Evolutionary conservation across 2,329 filamentous ascomycete species (phyloP), one percentile per base, ranked within the genome.

Genomic region (Ilyonectria robusta): DNA sequence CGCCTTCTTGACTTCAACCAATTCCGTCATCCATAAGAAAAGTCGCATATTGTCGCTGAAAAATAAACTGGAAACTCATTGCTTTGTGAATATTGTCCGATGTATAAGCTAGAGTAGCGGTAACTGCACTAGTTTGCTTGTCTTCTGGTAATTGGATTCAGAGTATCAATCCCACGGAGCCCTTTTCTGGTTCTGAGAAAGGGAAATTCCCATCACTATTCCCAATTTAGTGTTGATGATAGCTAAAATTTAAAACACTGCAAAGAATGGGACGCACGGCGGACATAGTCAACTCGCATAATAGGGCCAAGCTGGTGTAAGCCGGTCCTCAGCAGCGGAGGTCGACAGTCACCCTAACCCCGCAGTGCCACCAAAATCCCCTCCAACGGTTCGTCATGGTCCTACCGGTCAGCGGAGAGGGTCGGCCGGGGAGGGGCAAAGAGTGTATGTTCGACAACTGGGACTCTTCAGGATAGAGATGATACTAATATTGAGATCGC

Each of bases 301-400:
- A 5, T 6, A 47, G n/a, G n/a, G 21, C 19, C 2, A 21, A 19
- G 19, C 44, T 4, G 11, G 10, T 23, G 19, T 21, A 13, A 23
- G 19, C 44, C 10, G 5, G n/a, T 21, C 10, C 21, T 47, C 19
- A 23, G 19, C 19, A 47, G 5, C 44, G 21, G 21, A 56, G 62
- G 62, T 58, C 21, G 62, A 64, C 55, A 59, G 62, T 64, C 62
- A 58, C 62, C 62, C 62, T 6, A 44, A 31, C 31, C 8, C 55
- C 55, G 26, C 55, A 59, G 56, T 51, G 26, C 60, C 51, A 47
- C 60, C 42, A 15, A n/a, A 29, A 35, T 26, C 40, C 37, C n/a
- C 40, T 10, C 37, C 54, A 33, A 26, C 35, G 33, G 23, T 26
- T 17, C 19, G 44, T 26, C 44, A 21, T 33, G 19, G 37, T 29